phyloP scores from a whole-genome alignment of 176 grass and related monocot genomes.

The sorghum (Sorghum bicolor) region Sorghum_bicolor_NCBIv3 NC_012875.2:57285001-57285500 shows the following conservation, averaged over 20 bases:
- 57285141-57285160: background rate
- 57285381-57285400: too few relatives aligned
- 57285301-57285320: background rate
- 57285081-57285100: background rate
- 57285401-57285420: too few relatives aligned
- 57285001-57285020: slow-evolving; percentile 32
- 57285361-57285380: too few relatives aligned
- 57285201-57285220: background rate
- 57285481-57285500: too few relatives aligned
- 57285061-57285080: too few relatives aligned
- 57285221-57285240: background rate
- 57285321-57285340: background rate
- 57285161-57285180: background rate
- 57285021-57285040: slow-evolving; percentile 29
- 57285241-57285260: slow-evolving; percentile 24
- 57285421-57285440: too few relatives aligned
- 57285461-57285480: too few relatives aligned
- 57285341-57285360: background rate
- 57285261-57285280: background rate
- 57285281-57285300: background rate
- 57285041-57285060: too few relatives aligned
- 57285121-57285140: background rate
- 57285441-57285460: too few relatives aligned
- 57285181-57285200: background rate
- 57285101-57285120: background rate